These are phyloP conservation scores for Kewa caespitosa DNA, from an alignment of 179 eudicot species.

Conservation along the genomic window DNA sequence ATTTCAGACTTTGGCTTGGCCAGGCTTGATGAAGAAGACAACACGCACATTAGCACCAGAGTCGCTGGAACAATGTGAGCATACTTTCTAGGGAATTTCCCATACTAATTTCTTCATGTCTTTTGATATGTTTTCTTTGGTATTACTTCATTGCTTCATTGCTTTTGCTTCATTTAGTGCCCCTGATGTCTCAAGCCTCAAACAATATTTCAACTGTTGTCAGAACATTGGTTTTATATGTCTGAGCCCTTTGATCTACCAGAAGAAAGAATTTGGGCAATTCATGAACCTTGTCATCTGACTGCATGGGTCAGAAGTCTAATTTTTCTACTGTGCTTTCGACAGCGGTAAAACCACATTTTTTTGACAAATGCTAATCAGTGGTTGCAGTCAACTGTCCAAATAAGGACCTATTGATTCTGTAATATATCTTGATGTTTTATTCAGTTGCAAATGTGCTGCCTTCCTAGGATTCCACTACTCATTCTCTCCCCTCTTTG, in stretches of 20 bases:
- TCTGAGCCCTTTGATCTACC: neutral
- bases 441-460: neutral
- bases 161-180: neutral
- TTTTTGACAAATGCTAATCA: neutral
- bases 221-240: neutral
- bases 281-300: too few relatives aligned
- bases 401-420: neutral
- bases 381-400: neutral
- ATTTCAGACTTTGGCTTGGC: conserved; percentile 57
- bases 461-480: too few relatives aligned
- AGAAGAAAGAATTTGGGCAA: too few relatives aligned
- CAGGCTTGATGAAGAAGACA: conserved; percentile 44
- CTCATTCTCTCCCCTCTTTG: neutral
- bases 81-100: conserved; percentile 1
- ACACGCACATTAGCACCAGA: conserved; percentile 51
- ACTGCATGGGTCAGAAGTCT: neutral
- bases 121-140: neutral
- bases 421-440: neutral
- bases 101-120: neutral
- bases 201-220: neutral
- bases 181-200: neutral
- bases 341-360: neutral
- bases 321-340: neutral
- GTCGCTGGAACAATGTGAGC: conserved; percentile 60
- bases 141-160: neutral